Evolutionary conservation across 2,329 filamentous ascomycete species (phyloP), one percentile per base, ranked within the genome.

Genomic region (Phyllosticta paracitricarpa): DNA sequence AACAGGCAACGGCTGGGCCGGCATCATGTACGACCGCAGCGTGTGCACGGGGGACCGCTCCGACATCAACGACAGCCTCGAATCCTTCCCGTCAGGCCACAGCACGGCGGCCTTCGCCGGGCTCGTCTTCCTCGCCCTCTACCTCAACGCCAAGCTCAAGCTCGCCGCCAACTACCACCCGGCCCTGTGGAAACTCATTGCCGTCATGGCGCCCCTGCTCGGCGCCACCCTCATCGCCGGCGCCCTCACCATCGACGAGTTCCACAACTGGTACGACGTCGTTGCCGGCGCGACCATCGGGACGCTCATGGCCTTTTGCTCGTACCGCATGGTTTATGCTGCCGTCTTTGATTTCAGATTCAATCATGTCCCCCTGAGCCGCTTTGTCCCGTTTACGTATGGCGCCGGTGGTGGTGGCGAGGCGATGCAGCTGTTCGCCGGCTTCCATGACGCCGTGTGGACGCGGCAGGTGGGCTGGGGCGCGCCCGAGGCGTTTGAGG

Each of bases 111-210:
- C 86, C 0, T 90, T 89, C 62, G 86, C 85, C 0, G 87, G 86
- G 4, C 87, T 89, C 66, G 79, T 89, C 24, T 91, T 83, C 69
- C 75, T 91, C 2, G 87, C 81, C 66, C 77, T 91, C 1, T 91
- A 90, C 75, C 81, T 91, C 54, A 91, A 91, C 71, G 88, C 86
- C 56, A 91, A 91, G 76, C 79, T 91, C 65, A 91, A 90, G 78
- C 82, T 89, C 61, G 89, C 85, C 67, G 77, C 82, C 64, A 87
- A 89, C 76, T 87, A 88, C 70, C 87, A 89, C 69, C 83, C 88
- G 0, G 78, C 84, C 12, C 84, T 89, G 80, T 90, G 87, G 88
- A 90, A 90, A 75, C 73, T 89, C 12, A 77, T 87, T 33, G 81
- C 78, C 17, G 76, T 84, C 25, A 88, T 87, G 67, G 79, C 83